Evolutionary conservation across 495 filamentous ascomycete species (phyloP).

Genomic region (Talaromyces thailandensis): DNA sequence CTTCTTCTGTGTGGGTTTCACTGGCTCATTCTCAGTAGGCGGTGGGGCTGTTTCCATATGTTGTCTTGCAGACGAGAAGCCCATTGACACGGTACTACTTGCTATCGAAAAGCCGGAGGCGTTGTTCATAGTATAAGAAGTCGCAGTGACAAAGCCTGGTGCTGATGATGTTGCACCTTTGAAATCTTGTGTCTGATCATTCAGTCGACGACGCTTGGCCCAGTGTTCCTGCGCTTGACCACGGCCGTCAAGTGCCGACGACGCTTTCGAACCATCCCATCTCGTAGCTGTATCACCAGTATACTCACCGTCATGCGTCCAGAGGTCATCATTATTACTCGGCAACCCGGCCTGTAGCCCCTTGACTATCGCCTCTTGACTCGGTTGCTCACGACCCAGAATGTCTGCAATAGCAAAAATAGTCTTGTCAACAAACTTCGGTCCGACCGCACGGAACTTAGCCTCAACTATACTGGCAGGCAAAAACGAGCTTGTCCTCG

Average conservation of each 20-base stretch:
- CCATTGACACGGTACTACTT: conserved; percentile 24
- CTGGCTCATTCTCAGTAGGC: neutral
- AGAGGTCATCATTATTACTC: conserved; percentile 52
- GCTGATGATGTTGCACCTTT: neutral
- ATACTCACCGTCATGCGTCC: conserved; percentile 51
- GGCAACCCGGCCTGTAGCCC: conserved; percentile 29
- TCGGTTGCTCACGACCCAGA: conserved; percentile 47
- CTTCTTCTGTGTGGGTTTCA: conserved; percentile 13
- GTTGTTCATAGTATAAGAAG: conserved; percentile 19
- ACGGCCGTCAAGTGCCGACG: conserved; percentile 10
- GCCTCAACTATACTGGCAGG: conserved; percentile 33
- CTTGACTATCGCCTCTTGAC: conserved; percentile 35
- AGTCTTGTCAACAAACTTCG: conserved; percentile 42
- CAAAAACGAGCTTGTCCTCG: conserved; percentile 56
- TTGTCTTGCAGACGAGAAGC: conserved; percentile 34
- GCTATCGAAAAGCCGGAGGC: conserved; percentile 24
- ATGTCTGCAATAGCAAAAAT: conserved; percentile 56
- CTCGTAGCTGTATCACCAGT: conserved; percentile 25
- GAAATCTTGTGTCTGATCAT: conserved; percentile 10
- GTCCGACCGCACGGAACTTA: conserved; percentile 48
- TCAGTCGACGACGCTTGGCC: conserved; percentile 27
- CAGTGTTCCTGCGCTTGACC: conserved; percentile 4
- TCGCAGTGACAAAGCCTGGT: conserved; percentile 9
- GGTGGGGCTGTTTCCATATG: conserved; percentile 21
- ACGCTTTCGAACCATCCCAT: conserved; percentile 23